Evolutionary conservation across 2,329 filamentous ascomycete species (phyloP).

Genomic region (Hypoxylon sp.): DNA sequence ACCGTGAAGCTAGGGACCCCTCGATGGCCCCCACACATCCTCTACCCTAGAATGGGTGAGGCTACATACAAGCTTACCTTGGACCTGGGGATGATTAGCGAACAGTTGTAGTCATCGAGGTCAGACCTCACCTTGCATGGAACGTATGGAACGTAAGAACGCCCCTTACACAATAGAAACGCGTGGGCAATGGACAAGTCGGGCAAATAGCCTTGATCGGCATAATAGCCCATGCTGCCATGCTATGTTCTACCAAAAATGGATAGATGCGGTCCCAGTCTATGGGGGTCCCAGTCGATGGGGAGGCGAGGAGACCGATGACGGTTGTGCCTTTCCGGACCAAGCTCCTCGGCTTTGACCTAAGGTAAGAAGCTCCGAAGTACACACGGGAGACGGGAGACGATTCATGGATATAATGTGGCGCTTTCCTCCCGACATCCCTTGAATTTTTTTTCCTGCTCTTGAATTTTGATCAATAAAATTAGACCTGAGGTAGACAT

Average conservation of each 20-base stretch:
- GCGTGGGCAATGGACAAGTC: slow-evolving; percentile 1
- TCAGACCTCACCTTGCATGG: slow-evolving; percentile 20
- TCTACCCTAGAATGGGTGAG: slow-evolving; percentile 24
- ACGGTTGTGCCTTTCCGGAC: slow-evolving; percentile 30
- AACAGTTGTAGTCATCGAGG: slow-evolving; percentile 37
- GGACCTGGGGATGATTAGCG: slow-evolving; percentile 19
- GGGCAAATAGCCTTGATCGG: slow-evolving; percentile 28
- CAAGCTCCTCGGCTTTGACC: neutral
- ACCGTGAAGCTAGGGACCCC: slow-evolving; percentile 15
- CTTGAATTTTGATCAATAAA: slow-evolving; percentile 17
- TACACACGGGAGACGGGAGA: neutral
- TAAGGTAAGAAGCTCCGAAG: neutral
- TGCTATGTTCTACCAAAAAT: slow-evolving; percentile 22
- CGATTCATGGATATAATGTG: slow-evolving; percentile 24
- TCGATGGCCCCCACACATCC: slow-evolving; percentile 30
- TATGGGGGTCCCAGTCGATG: neutral
- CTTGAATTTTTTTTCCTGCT: slow-evolving; percentile 6
- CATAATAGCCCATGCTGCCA: neutral
- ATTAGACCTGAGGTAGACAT: slow-evolving; percentile 2
- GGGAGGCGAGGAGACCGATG: slow-evolving; percentile 31
- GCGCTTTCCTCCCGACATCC: slow-evolving; percentile 25
- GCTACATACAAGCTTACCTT: slow-evolving; percentile 39
- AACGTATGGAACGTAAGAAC: neutral
- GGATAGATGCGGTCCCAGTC: neutral
- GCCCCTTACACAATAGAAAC: slow-evolving; percentile 26